Percentiles rank a stretch among this genome's conserved stretches.
Evolutionary conservation across 225 moss, liverwort and hornwort genomes (phyloP).

Genomic region (Thuidium tamariscinum): DNA sequence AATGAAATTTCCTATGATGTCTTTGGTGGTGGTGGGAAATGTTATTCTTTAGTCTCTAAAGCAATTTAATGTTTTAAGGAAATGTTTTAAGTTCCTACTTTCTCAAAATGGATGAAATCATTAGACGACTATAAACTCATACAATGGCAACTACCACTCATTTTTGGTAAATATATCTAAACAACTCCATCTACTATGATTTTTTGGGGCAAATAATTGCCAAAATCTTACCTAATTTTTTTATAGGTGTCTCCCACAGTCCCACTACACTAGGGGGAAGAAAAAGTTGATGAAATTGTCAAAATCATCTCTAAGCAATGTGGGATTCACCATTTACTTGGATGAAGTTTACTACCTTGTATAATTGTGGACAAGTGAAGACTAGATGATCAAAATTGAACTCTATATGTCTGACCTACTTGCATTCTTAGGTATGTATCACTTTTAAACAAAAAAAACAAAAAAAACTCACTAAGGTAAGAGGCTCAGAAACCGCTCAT

Average conservation of each 20-base stretch:
- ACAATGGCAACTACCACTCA: accelerated
- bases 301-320: background rate
- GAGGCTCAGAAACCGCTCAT: too few relatives aligned
- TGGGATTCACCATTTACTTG: background rate
- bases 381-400: background rate
- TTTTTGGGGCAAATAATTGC: accelerated
- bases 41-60: too few relatives aligned
- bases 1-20: too few relatives aligned
- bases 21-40: too few relatives aligned
- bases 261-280: too few relatives aligned
- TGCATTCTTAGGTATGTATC: background rate
- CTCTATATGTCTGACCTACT: background rate
- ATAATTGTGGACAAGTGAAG: background rate
- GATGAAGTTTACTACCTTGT: background rate
- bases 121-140: background rate
- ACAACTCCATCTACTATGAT: background rate
- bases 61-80: background rate
- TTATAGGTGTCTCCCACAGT: accelerated
- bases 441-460: background rate
- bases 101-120: background rate
- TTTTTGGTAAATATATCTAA: background rate
- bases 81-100: background rate
- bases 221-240: background rate
- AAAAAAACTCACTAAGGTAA: background rate
- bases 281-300: background rate